phyloP scores from a whole-genome alignment of 2,329 filamentous ascomycete species.

The Fusarium burgessii region DNA sequence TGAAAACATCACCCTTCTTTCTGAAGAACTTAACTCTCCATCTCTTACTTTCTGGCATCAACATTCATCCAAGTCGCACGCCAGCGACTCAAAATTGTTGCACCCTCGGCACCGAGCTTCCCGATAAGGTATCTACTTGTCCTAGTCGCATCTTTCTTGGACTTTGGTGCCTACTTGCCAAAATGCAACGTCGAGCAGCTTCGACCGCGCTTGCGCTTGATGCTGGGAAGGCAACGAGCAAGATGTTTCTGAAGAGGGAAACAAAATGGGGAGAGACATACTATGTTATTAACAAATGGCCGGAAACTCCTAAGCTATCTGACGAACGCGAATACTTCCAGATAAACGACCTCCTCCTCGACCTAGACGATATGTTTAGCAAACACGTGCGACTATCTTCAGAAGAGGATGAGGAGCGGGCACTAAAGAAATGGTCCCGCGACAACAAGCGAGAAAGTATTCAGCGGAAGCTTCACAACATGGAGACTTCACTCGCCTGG shows the following conservation, averaged over 20 bases:
- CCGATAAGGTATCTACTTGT: not conserved
- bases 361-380: slow-evolving; percentile 64
- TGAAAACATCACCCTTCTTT: slow-evolving; percentile 1
- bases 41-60: not conserved
- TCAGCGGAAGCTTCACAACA: slow-evolving; percentile 43
- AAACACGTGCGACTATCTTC: slow-evolving; percentile 57
- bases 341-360: slow-evolving; percentile 59
- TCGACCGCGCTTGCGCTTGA: not conserved
- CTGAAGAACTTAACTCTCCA: not conserved
- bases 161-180: slow-evolving; percentile 2
- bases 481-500: slow-evolving; percentile 48
- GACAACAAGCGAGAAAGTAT: slow-evolving; percentile 42
- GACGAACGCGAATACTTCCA: slow-evolving; percentile 52
- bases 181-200: slow-evolving; percentile 36
- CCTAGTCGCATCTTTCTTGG: not conserved
- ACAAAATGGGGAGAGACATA: slow-evolving; percentile 40
- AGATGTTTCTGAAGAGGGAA: slow-evolving; percentile 43
- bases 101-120: not conserved
- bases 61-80: not conserved
- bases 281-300: slow-evolving; percentile 44
- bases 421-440: slow-evolving; percentile 48
- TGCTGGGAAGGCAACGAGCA: slow-evolving; percentile 16
- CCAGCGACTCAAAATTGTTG: not conserved
- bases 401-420: slow-evolving; percentile 51
- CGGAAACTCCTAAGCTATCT: slow-evolving; percentile 17